Base-by-base conservation (phyloP, 805 yeast species). In the Kazachstania africana region DNA sequence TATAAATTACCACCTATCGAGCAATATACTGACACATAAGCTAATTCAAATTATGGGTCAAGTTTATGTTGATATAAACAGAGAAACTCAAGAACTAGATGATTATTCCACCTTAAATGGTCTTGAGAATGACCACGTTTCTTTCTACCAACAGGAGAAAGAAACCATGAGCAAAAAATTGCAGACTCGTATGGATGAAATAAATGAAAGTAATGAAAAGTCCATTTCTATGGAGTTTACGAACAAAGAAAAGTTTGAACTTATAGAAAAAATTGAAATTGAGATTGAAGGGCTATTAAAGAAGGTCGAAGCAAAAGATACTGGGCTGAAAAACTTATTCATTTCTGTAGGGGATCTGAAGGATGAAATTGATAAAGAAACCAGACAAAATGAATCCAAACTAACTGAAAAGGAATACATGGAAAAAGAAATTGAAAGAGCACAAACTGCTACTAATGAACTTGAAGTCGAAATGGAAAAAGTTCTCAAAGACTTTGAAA, bases 321-420 rank as follows among this genome's bases (percentile, higher is more conserved):
- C n/a, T 4, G 28, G 28, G 4, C 27, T 42, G 36, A 40, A 25
- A 42, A 44, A 40, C 33, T 42, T 43, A 32, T 43, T 38, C 36
- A 25, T 38, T 26, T 36, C 42, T 27, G 62, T 65, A n/a, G 55
- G 66, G 45, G 62, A 63, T 5, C 45, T 75, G 22, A 64, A 66
- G 36, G 64, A 64, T 5, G 61, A 65, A 31, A 55, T 77, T 3
- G 54, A 58, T 20, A 62, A 54, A 18, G 53, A 65, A 27, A 53
- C 65, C n/a, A 53, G 59, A 10, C 65, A 64, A 38, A 44, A 67
- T 2, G 65, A 64, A 16, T 62, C 75, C 5, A 63, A 65, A 26
- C 50, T 53, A 2, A 72, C 70, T 22, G 94, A 84, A 44, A 67
- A 63, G 28, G 69, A 61, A 30, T 85, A 80, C 52, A 78, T 76